Evolutionary conservation across 495 filamentous ascomycete genomes (phyloP).

Genomic region (Cenococcum geophilum): DNA sequence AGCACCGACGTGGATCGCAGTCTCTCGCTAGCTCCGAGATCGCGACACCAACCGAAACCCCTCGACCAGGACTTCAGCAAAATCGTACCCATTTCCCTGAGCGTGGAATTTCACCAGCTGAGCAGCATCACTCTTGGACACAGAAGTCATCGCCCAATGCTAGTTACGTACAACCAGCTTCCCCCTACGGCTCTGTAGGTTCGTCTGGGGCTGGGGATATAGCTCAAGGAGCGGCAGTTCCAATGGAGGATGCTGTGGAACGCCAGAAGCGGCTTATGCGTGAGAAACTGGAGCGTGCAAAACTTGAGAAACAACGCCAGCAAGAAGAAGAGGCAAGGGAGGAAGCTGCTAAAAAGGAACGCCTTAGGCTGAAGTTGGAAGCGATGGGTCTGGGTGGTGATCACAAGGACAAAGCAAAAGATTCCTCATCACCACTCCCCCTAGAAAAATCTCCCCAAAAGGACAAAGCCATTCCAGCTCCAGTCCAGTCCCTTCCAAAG

Average conservation of each 20-base stretch:
- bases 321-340: constrained; percentile 75
- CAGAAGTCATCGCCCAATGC: constrained; percentile 30
- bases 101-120: constrained; percentile 14
- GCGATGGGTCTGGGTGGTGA: constrained; percentile 67
- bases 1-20: constrained; percentile 47
- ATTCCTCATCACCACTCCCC: constrained; percentile 16
- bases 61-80: constrained; percentile 11
- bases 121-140: constrained; percentile 26
- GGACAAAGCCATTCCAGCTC: constrained; percentile 25
- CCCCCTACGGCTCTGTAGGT: constrained; percentile 22
- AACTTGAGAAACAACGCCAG: constrained; percentile 65
- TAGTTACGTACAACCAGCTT: constrained; percentile 22
- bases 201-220: constrained; percentile 32
- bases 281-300: constrained; percentile 55
- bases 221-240: constrained; percentile 28
- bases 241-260: constrained; percentile 43
- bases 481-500: constrained; percentile 28
- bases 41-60: constrained; percentile 28
- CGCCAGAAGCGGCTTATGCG: constrained; percentile 81
- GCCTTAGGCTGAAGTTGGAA: constrained; percentile 78
- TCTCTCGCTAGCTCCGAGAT: constrained; percentile 36
- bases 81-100: not conserved
- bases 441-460: constrained; percentile 23
- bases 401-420: constrained; percentile 37
- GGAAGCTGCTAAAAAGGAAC: constrained; percentile 70